Base-by-base conservation (phyloP, 495 filamentous ascomycete genomes). In the Hypoxylon intermedium region DNA sequence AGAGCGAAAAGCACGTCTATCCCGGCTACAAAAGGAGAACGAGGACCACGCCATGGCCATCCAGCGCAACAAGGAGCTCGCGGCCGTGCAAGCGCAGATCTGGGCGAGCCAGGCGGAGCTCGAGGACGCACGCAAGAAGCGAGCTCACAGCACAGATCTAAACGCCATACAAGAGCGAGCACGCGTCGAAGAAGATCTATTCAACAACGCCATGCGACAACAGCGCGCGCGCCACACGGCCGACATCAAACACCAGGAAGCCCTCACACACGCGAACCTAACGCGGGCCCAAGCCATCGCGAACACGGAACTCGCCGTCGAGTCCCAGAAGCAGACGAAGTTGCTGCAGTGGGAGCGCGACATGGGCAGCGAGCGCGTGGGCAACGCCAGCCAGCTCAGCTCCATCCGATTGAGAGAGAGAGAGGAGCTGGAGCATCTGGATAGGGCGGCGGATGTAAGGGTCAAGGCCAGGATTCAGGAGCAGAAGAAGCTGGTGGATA, bases 401-500 rank as follows among this genome's bases (percentile, higher is more conserved):
- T 68, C 37, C 18, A 67, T 81, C n/a, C 53, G 74, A 12, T 45
- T 79, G 12, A 40, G 68, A 15, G 77, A 81, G 61, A 45, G 78
- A 11, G 69, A 79, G 59, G 77, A 75, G 41, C 24, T 79, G 0
- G 77, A 79, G 16, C 38, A 58, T 31, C 11, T 79, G 2, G 78
- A 81, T 34, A 62, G 62, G 19, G 61, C 57, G 11, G 66, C 72
- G 6, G 77, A 81, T 19, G 44, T 49, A 13, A 55, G 79, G 40
- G 53, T 74, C 21, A 59, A 69, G 28, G 58, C 53, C 23, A 57
- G 77, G 21, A 59, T 81, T 6, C 63, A 59, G 45, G 76, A 79
- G 67, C 79, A 80, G 53, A 75, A 63, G 72, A 75, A 67, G 60
- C 48, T 81, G 19, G 73, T 81, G 5, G 76, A 81, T 30, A 72